phyloP scores from a whole-genome alignment of 2,329 filamentous ascomycete genomes.

The Alternaria solani region DNA sequence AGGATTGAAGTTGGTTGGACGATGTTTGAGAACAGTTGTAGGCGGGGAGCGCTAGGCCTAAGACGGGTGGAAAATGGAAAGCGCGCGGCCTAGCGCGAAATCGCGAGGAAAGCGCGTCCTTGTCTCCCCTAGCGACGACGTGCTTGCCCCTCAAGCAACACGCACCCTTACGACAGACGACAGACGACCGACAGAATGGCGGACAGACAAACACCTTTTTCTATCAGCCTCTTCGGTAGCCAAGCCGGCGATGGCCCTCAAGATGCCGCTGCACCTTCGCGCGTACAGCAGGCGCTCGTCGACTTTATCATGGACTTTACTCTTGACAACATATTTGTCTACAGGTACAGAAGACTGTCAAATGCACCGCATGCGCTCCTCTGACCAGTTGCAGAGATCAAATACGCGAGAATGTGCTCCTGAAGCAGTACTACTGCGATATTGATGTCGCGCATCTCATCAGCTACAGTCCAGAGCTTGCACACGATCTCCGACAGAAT shows the following conservation, averaged over 20 bases:
- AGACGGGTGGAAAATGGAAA: slow-evolving; percentile 19
- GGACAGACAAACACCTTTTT: slow-evolving; percentile 86
- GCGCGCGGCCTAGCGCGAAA: slow-evolving; percentile 17
- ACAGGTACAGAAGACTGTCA: slow-evolving; percentile 64
- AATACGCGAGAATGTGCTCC: slow-evolving; percentile 89
- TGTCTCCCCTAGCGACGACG: slow-evolving; percentile 29
- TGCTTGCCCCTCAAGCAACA: slow-evolving; percentile 22
- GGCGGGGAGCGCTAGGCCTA: slow-evolving; percentile 11
- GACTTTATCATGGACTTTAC: slow-evolving; percentile 94
- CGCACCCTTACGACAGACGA: slow-evolving; percentile 23
- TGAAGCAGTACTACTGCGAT: slow-evolving; percentile 96
- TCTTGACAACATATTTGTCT: slow-evolving; percentile 93
- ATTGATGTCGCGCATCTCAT: slow-evolving; percentile 95
- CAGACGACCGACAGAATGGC: slow-evolving; percentile 33
- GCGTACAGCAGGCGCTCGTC: slow-evolving; percentile 78
- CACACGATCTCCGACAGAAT: slow-evolving; percentile 86
- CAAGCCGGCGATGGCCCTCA: slow-evolving; percentile 45
- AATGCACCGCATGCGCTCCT: slow-evolving; percentile 12
- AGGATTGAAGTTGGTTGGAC: background rate
- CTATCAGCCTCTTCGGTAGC: slow-evolving; percentile 76
- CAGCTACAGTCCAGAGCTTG: slow-evolving; percentile 93
- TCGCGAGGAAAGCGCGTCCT: slow-evolving; percentile 27
- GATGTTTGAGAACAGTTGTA: background rate
- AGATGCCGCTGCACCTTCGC: slow-evolving; percentile 44
- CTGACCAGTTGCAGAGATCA: slow-evolving; percentile 74